Base-by-base conservation (phyloP, 768 basidiomycete genomes). In the Ephemerocybe angulata region DNA sequence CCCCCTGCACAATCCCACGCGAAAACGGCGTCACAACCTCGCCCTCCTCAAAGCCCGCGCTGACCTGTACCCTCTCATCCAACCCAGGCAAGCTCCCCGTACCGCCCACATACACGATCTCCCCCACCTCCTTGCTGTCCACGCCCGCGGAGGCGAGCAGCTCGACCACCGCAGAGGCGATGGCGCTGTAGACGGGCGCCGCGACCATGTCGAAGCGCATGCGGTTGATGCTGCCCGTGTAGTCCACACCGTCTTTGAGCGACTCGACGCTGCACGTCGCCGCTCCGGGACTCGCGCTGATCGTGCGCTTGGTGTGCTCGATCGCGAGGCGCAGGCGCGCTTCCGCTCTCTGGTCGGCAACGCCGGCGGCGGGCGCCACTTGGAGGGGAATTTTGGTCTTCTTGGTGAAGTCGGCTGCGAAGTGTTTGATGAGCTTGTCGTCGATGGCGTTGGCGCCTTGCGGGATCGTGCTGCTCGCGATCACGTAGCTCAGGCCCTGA, bases 321-420 rank as follows among this genome's bases (percentile, higher is more conserved):
- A 97, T 84, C 6, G 94, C 93, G 21, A 98, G 83, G 10, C 88
- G 83, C 25, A 99, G 84, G 66, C 95, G 96, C n/a, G 93, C 90
- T 64, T 93, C 88, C 1, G 95, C 91, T 22, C 97, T 90, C 63
- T 84, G 78, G 71, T 94, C 60, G 5, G 19, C 4, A n/a, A 7
- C 17, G 21, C 82, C 75, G 2, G 76, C 74, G 4, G 86, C 73
- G 1, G 87, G 85, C 52, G 76, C 82, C 15, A 93, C 78, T 8
- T 79, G 72, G 40, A 97, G 76, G 0, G 86, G 73, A 22, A 81
- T 81, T 70, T 91, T 93, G 17, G 88, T 94, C 76, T 97, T 99
- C 74, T 98, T 98, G 48, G 90, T 90, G 70, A 99, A 99, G 60
- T 99, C 96, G 66, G 93, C 86, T 51, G 90, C 85, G 69, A 99